These are phyloP conservation scores for Fusarium nurragi DNA, from an alignment of 2,329 filamentous ascomycete genomes.

Conservation along the genomic window DNA sequence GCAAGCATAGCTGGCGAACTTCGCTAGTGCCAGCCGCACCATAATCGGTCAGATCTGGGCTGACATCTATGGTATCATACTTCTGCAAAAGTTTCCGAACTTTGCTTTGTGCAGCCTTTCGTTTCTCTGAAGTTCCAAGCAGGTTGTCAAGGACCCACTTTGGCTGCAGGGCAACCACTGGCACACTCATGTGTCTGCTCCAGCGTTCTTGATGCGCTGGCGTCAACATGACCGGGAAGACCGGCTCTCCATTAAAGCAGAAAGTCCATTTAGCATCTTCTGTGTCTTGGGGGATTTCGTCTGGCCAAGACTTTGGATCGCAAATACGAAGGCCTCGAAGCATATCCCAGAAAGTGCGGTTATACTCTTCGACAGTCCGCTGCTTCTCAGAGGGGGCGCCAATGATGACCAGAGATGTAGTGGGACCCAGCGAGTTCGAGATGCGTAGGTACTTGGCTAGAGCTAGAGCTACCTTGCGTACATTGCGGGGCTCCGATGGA, in stretches of 20 bases:
- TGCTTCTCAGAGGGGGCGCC: neutral
- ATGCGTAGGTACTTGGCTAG: neutral
- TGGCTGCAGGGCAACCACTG: neutral
- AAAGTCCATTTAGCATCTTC: constrained; percentile 1
- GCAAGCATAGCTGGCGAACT: neutral
- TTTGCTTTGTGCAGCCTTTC: constrained; percentile 1
- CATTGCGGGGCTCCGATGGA: neutral
- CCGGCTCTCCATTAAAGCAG: neutral
- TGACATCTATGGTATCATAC: neutral
- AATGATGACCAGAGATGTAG: neutral
- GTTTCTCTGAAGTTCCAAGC: neutral
- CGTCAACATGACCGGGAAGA: constrained; percentile 8
- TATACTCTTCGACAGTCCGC: neutral
- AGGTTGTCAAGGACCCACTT: constrained; percentile 2
- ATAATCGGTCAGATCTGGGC: constrained; percentile 1
- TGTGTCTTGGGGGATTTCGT: neutral
- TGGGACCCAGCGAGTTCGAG: neutral
- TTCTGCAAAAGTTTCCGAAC: constrained; percentile 1
- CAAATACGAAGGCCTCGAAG: constrained; percentile 3
- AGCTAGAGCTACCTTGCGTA: constrained; percentile 1
- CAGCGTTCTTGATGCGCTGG: constrained; percentile 3
- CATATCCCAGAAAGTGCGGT: constrained; percentile 9
- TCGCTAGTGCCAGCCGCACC: neutral
- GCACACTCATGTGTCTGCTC: constrained; percentile 11
- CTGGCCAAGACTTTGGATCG: neutral